Evolutionary conservation across 1,284 basidiomycete genomes (phyloP).

Genomic region (Malassezia dermatis): DNA sequence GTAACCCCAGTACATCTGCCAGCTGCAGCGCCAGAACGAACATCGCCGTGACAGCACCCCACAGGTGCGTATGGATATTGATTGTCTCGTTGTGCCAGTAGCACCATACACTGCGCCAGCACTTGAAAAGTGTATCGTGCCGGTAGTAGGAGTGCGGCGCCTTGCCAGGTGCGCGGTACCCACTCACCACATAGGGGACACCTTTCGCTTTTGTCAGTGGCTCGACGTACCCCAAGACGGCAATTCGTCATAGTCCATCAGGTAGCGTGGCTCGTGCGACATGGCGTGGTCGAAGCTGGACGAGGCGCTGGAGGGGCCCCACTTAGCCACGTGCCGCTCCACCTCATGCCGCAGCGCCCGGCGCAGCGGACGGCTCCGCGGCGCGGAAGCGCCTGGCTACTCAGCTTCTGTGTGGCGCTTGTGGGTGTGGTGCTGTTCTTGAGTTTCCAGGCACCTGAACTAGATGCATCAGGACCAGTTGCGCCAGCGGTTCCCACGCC

Average conservation of each 20-base stretch:
- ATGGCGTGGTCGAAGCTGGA: background rate
- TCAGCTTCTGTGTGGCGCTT: background rate
- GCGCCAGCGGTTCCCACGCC: background rate
- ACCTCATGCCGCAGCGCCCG: background rate
- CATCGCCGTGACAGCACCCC: conserved; percentile 62
- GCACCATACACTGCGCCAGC: conserved; percentile 42
- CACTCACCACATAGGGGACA: conserved; percentile 36
- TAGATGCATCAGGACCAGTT: no score
- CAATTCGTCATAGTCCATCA: conserved; percentile 33
- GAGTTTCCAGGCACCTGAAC: background rate
- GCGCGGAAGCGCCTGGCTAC: background rate
- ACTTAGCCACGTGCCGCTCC: background rate
- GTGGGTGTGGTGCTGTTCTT: background rate
- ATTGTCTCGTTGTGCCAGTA: conserved; percentile 53
- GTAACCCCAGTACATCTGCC: conserved; percentile 21
- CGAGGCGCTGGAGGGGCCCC: background rate
- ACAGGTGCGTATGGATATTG: conserved; percentile 78
- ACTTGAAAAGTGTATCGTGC: conserved; percentile 35
- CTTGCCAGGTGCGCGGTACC: conserved; percentile 41
- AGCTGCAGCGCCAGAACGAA: conserved; percentile 50
- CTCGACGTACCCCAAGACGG: conserved; percentile 28
- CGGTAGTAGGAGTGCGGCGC: conserved; percentile 23
- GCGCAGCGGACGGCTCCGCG: background rate
- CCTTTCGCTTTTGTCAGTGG: conserved; percentile 23
- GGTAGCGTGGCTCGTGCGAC: conserved; percentile 18